These are phyloP conservation scores for Gentiana macrophylla DNA, from an alignment of 257 asterid species.

Conservation along the genomic window DNA sequence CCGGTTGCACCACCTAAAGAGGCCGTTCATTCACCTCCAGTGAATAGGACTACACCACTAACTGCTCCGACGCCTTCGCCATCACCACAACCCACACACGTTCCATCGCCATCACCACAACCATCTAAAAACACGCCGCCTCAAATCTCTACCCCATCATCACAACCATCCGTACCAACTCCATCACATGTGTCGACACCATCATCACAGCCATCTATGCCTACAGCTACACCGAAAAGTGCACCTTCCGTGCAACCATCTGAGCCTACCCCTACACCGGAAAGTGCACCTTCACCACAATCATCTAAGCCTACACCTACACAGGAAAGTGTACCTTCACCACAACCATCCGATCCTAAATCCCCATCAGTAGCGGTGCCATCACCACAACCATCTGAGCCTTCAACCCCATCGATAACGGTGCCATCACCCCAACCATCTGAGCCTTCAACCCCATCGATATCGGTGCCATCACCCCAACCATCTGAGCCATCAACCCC, in stretches of 20 bases:
- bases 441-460: background rate
- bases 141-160: slow-evolving; percentile 1
- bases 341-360: too few relatives aligned
- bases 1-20: too few relatives aligned
- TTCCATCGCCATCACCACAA: slow-evolving; percentile 2
- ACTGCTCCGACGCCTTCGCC: slow-evolving; percentile 1
- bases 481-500: background rate
- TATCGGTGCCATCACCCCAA: too few relatives aligned
- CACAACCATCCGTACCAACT: slow-evolving; percentile 1
- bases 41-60: too few relatives aligned
- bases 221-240: slow-evolving; percentile 9
- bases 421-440: too few relatives aligned
- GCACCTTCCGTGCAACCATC: slow-evolving; percentile 2
- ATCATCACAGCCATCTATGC: too few relatives aligned
- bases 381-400: too few relatives aligned
- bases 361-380: too few relatives aligned
- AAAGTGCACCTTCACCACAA: slow-evolving; percentile 10
- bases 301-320: slow-evolving; percentile 4
- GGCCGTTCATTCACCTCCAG: too few relatives aligned
- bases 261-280: slow-evolving; percentile 5
- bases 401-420: too few relatives aligned
- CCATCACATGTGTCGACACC: slow-evolving; percentile 6
- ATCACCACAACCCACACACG: background rate
- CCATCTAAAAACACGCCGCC: slow-evolving; percentile 4
- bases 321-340: too few relatives aligned